A percentile compares a stretch with the other conserved stretches of the same genome.
These are phyloP conservation scores for Apium graveolens DNA, from an alignment of 129 eudicot genomes.

Conservation along the genomic window DNA sequence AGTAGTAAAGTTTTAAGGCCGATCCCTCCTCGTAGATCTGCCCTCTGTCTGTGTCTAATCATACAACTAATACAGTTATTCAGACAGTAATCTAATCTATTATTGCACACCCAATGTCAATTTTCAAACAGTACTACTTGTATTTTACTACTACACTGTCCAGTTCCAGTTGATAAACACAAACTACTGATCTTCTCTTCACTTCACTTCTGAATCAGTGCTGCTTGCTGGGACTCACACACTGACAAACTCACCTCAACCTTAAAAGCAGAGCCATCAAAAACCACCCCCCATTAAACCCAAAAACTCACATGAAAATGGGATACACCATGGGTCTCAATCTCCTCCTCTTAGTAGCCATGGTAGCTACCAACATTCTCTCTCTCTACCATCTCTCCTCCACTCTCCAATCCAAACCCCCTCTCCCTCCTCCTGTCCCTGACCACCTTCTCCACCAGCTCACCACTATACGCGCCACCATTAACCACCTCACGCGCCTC, in stretches of 20 bases:
- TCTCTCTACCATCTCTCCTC: slow-evolving; percentile 97
- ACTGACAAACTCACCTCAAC: not conserved
- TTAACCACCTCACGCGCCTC: slow-evolving; percentile 91
- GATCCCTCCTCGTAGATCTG: no score
- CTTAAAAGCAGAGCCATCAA: slow-evolving; percentile 5
- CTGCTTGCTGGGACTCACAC: slow-evolving; percentile 11
- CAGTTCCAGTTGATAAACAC: not conserved
- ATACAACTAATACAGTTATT: no score
- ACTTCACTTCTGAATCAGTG: not conserved
- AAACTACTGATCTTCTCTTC: not conserved
- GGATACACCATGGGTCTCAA: slow-evolving; percentile 83
- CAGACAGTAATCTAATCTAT: not conserved
- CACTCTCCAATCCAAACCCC: slow-evolving; percentile 46
- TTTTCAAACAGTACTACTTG: no score
- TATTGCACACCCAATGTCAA: not conserved
- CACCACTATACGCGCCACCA: slow-evolving; percentile 98
- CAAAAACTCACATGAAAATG: slow-evolving; percentile 24
- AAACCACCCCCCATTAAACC: not conserved
- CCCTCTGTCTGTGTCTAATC: no score
- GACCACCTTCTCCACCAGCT: slow-evolving; percentile 82
- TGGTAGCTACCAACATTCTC: slow-evolving; percentile 91
- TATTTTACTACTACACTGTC: not conserved
- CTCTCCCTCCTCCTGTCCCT: slow-evolving; percentile 41
- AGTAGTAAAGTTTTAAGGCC: no score
- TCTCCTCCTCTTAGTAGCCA: slow-evolving; percentile 61